These are phyloP conservation scores for Termitomyces sp. DNA, from an alignment of 768 basidiomycete genomes.

Conservation along the genomic window DNA sequence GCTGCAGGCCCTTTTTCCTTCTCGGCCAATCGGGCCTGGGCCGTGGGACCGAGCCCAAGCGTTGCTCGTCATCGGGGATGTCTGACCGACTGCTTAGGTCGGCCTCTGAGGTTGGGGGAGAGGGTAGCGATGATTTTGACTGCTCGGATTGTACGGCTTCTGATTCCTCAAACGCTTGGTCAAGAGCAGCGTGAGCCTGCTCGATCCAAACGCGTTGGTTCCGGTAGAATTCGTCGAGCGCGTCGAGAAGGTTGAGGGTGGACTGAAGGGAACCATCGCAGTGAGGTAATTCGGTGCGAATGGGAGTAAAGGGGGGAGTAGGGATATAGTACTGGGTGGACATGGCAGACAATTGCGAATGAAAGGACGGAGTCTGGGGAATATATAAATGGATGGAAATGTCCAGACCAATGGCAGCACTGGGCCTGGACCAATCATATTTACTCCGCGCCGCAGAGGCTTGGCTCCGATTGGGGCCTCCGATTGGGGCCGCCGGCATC, in stretches of 20 bases:
- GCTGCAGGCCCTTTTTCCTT: constrained; percentile 55
- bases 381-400: constrained; percentile 11
- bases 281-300: constrained; percentile 18
- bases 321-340: constrained; percentile 6
- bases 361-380: constrained; percentile 1
- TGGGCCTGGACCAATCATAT: constrained; percentile 5
- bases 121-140: neutral
- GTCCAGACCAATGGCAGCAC: constrained; percentile 18
- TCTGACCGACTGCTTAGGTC: constrained; percentile 1
- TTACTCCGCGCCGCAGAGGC: constrained; percentile 4
- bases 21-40: constrained; percentile 42
- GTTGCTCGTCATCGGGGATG: constrained; percentile 8
- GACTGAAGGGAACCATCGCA: constrained; percentile 31
- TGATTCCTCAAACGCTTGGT: constrained; percentile 16
- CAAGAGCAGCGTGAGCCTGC: constrained; percentile 56
- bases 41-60: constrained; percentile 16
- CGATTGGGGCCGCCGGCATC: too few species aligned
- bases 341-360: neutral
- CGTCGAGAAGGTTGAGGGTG: constrained; percentile 57
- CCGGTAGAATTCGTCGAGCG: constrained; percentile 62
- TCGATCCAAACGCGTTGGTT: constrained; percentile 70
- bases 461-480: constrained; percentile 4
- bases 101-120: constrained; percentile 8
- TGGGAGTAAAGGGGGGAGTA: constrained; percentile 31
- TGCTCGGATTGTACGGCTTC: neutral